Evolutionary conservation across 495 filamentous ascomycete species (phyloP).

Genomic region (Delitschia confertaspora): DNA sequence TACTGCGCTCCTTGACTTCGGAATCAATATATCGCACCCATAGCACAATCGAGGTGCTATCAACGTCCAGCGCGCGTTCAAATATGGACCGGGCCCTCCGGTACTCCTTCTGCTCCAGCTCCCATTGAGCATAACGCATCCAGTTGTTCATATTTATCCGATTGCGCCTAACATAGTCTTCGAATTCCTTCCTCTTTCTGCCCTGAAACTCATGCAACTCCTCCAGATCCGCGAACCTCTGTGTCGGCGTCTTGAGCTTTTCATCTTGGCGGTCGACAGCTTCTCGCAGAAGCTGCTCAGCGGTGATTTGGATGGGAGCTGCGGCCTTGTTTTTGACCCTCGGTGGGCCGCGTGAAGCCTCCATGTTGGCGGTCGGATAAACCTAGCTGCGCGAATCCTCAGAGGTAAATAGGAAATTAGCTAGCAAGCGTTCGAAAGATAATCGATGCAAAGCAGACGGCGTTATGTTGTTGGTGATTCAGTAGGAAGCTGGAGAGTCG

Average conservation of each 20-base stretch:
- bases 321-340: constrained; percentile 97
- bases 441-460: too few relatives aligned
- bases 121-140: constrained; percentile 97
- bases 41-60: constrained; percentile 69
- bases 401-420: not conserved
- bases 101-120: constrained; percentile 97
- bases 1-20: constrained; percentile 85
- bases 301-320: constrained; percentile 63
- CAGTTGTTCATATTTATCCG: constrained; percentile 95
- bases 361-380: constrained; percentile 51
- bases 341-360: constrained; percentile 85
- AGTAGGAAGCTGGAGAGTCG: not conserved
- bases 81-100: constrained; percentile 93
- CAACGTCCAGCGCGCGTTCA: constrained; percentile 89
- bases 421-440: not conserved
- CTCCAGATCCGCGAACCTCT: constrained; percentile 92
- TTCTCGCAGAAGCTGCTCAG: constrained; percentile 94
- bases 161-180: constrained; percentile 95
- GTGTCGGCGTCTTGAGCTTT: constrained; percentile 77
- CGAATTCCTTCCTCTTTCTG: constrained; percentile 90
- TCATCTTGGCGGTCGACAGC: constrained; percentile 96
- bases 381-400: not conserved
- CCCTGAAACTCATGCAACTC: constrained; percentile 97
- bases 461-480: not conserved
- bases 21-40: constrained; percentile 90